These are phyloP conservation scores for Xylaria scruposa DNA, from an alignment of 495 filamentous ascomycete species.

Conservation along the genomic window DNA sequence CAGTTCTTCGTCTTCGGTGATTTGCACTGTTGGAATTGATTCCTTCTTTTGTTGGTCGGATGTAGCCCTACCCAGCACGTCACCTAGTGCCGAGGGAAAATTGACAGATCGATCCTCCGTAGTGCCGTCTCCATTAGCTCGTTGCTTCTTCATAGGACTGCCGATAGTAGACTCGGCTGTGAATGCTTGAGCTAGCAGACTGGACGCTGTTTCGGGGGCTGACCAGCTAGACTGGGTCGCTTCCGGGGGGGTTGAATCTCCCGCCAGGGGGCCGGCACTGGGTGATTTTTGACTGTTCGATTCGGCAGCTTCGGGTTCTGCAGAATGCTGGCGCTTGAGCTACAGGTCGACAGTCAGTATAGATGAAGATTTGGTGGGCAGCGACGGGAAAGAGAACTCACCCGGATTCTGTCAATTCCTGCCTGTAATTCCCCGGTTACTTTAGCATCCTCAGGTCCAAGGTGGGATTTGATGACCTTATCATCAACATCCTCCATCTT, in stretches of 20 bases:
- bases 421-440: conserved; percentile 87
- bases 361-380: neutral
- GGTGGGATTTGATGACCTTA: conserved; percentile 68
- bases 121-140: conserved; percentile 72
- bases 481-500: conserved; percentile 77
- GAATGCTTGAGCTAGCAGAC: conserved; percentile 53
- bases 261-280: conserved; percentile 39
- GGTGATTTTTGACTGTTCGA: conserved; percentile 50
- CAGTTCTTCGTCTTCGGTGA: conserved; percentile 43
- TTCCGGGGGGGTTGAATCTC: conserved; percentile 47
- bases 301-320: conserved; percentile 65
- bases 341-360: conserved; percentile 49
- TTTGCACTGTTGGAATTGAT: conserved; percentile 28
- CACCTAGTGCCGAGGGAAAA: conserved; percentile 52
- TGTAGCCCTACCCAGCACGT: conserved; percentile 53
- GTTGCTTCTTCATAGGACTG: conserved; percentile 84
- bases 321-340: conserved; percentile 95
- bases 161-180: conserved; percentile 66
- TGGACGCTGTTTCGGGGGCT: conserved; percentile 35
- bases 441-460: conserved; percentile 75
- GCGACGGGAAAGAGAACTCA: conserved; percentile 53
- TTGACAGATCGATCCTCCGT: conserved; percentile 55
- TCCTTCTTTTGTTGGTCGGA: conserved; percentile 47
- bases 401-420: conserved; percentile 89
- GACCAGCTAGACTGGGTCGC: conserved; percentile 44